phyloP scores from a whole-genome alignment of 129 eudicot genomes.

The Heracleum sosnowskyi region DNA sequence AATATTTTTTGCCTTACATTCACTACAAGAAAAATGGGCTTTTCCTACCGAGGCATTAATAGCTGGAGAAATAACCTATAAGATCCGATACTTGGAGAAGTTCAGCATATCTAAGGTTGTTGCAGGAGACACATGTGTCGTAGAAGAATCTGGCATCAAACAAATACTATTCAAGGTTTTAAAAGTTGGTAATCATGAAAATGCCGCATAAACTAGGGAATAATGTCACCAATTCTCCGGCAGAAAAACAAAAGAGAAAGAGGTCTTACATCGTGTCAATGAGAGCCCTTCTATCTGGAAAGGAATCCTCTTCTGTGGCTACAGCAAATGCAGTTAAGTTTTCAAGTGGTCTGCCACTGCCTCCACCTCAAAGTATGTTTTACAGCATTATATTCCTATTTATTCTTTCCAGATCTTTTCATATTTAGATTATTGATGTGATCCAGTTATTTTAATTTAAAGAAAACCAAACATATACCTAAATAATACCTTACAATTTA shows the following conservation, averaged over 20 bases:
- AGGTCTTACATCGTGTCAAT: constrained; percentile 69
- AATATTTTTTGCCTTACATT: too few relatives aligned
- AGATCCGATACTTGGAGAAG: too few relatives aligned
- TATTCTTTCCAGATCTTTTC: not conserved
- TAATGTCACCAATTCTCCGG: constrained; percentile 51
- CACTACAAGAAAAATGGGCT: too few relatives aligned
- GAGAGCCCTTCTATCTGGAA: constrained; percentile 55
- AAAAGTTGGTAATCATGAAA: constrained; percentile 17
- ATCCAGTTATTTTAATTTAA: too few relatives aligned
- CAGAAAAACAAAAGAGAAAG: constrained; percentile 63
- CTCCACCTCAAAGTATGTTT: constrained; percentile 75
- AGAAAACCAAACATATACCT: too few relatives aligned
- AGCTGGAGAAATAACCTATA: too few relatives aligned
- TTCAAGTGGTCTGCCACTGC: constrained; percentile 87
- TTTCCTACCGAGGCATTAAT: too few relatives aligned
- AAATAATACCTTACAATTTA: too few relatives aligned
- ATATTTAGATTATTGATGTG: too few relatives aligned
- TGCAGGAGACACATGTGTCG: constrained; percentile 40
- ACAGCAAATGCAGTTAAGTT: constrained; percentile 40
- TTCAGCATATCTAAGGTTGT: too few relatives aligned
- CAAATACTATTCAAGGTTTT: constrained; percentile 50
- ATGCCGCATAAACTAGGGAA: constrained; percentile 35
- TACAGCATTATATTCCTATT: not conserved
- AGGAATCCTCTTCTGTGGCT: constrained; percentile 45
- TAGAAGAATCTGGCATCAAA: constrained; percentile 46